phyloP scores from a whole-genome alignment of 2,329 filamentous ascomycete species.

The Xylariaceae sp. region DNA sequence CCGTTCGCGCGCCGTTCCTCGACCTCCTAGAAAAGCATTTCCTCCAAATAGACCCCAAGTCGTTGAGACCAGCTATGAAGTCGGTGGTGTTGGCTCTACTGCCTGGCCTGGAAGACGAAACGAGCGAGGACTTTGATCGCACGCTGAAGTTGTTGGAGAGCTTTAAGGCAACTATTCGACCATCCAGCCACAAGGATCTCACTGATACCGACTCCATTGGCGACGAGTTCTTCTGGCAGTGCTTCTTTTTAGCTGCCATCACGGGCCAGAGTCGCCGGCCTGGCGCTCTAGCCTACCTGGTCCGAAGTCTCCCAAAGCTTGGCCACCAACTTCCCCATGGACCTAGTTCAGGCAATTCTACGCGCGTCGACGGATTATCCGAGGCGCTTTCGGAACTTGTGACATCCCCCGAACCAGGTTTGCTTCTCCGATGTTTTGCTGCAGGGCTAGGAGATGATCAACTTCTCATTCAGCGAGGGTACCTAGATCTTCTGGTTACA shows the following conservation, averaged over 20 bases:
- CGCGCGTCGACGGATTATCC: conserved; percentile 39
- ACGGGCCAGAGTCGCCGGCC: conserved; percentile 81
- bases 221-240: conserved; percentile 97
- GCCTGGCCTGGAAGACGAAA: conserved; percentile 91
- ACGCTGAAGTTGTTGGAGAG: conserved; percentile 74
- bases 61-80: conserved; percentile 83
- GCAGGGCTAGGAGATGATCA: conserved; percentile 85
- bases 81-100: conserved; percentile 84
- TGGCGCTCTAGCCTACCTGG: conserved; percentile 82
- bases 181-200: conserved; percentile 45
- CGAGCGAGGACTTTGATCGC: conserved; percentile 92
- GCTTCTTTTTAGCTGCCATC: conserved; percentile 88
- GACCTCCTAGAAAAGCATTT: conserved; percentile 79
- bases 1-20: conserved; percentile 81
- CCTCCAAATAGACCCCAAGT: conserved; percentile 62
- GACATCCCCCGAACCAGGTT: conserved; percentile 82
- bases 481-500: conserved; percentile 85
- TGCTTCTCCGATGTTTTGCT: conserved; percentile 87
- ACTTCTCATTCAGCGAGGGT: conserved; percentile 87
- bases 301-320: conserved; percentile 72
- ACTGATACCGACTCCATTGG: conserved; percentile 53
- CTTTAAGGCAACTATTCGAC: conserved; percentile 66
- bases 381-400: conserved; percentile 61
- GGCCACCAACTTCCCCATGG: conserved; percentile 37
- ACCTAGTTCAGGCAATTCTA: conserved; percentile 26